Base-by-base conservation (phyloP, 2,329 filamentous ascomycete species). In the Neoscytalidium dimidiatum region DNA sequence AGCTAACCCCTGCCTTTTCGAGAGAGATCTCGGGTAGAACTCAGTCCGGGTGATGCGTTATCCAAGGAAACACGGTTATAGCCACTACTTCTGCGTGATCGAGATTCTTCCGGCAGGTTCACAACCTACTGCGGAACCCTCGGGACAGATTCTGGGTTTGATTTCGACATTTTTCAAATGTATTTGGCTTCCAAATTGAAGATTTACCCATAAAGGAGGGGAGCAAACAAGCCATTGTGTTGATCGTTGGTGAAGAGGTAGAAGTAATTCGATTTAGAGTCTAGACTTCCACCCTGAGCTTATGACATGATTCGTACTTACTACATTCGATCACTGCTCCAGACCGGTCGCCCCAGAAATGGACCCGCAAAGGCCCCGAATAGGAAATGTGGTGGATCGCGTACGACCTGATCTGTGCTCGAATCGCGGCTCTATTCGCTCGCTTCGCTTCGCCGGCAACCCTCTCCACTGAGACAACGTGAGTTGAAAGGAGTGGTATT, bases 261-360 rank as follows among this genome's bases (percentile, higher is more conserved):
- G 17, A 19, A 44, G 41, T n/a, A 44, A 19, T n/a, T 14, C n/a
- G n/a, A 19, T 44, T n/a, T 44, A 19, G 41, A 44, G 41, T 44
- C 41, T 44, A 44, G 41, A 44, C 14, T 21, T 8, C n/a, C 17
- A 19, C 44, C 44, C 44, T 49, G 44, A 49, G 44, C 21, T 28
- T 23, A 49, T 28, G 21, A 26, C 44, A 49, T 49, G 44, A 49
- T 49, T 28, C 44, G 44, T 26, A 49, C 21, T 26, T 49, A 49
- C 44, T 28, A 28, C 44, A 49, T 49, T 28, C 21, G 44, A 49
- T 23, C 21, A 44, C 44, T 48, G 44, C 44, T 21, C 44, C 44
- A 48, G 44, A 48, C 44, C 44, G 44, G 44, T 48, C 41, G 44
- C 44, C 44, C 44, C 48, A 51, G 48, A 51, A 51, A 31, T 51